Evolutionary conservation across 345 rosid species (phyloP).

Genomic region (Geranium brycei): DNA sequence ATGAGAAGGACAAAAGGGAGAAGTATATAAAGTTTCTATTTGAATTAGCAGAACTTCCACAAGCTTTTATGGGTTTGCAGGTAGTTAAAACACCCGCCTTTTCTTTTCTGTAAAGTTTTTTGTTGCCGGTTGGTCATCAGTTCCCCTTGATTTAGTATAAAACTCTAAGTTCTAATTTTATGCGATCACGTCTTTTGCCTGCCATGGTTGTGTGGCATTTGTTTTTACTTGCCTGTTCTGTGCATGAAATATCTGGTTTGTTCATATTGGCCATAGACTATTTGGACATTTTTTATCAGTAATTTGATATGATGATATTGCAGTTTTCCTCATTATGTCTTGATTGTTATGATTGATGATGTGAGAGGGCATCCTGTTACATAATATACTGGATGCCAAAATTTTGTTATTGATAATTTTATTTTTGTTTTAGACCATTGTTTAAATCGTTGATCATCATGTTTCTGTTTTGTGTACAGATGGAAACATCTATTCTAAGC

Average conservation of each 20-base stretch:
- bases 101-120: conserved; percentile 2
- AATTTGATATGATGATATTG: background rate
- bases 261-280: background rate
- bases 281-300: background rate
- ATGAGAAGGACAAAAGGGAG: conserved; percentile 95
- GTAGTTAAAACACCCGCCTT: conserved; percentile 13
- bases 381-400: background rate
- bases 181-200: background rate
- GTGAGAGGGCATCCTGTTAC: background rate
- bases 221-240: too few relatives aligned
- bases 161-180: too few relatives aligned
- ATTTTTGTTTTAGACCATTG: background rate
- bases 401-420: background rate
- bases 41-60: conserved; percentile 72
- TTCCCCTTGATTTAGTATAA: background rate
- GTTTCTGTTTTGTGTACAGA: conserved; percentile 29
- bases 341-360: background rate
- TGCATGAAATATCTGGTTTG: background rate
- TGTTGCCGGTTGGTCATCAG: conserved; percentile 3
- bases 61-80: conserved; percentile 93
- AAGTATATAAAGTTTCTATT: conserved; percentile 72
- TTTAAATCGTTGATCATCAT: conserved; percentile 1
- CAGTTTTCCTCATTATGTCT: background rate
- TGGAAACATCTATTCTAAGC: conserved; percentile 73
- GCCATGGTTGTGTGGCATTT: background rate